Evolutionary conservation across 176 grass and related monocot genomes (phyloP), one percentile per base, ranked within the genome.

Genomic region (Carex littledalei): DNA sequence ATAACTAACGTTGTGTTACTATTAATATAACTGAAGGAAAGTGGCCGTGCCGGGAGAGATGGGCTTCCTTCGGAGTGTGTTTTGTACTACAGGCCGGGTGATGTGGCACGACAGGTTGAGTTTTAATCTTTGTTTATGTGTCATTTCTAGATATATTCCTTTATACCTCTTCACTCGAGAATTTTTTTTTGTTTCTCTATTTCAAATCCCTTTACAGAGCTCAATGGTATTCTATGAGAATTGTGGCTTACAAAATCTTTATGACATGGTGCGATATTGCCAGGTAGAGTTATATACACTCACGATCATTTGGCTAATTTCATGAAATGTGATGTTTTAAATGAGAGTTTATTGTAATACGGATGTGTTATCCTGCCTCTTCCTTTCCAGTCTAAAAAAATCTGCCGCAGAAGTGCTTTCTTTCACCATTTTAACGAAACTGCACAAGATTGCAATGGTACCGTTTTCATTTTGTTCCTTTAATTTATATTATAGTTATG

Each of bases 171-270:
- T 89, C 29, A 80, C 5, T 70, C 16, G 35, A 76, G 1, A 29
- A 74, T 89, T 84, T 61, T 37, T 53, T 67, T 55, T 41, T 59
- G 14, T 53, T 20, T 43, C 86, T 78, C 39, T 45, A 45, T 71
- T 45, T 29, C 45, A 35, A 88, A 1, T 86, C 84, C 79, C 86
- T 75, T 75, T 80, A 73, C 90, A 97, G 92, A 94, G 92, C 88
- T 93, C 92, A 55, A 98, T 98, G 92, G 89, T 98, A 9, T 98
- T 98, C 88, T 94, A 98, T 39, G 92, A 98, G 90, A 94, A 94
- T 64, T 94, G 91, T 67, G 92, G 92, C 8, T 89, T 98, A 77
- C 89, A 98, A 87, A 98, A 98, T 91, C 87, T 98, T 56, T 98
- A 94, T 98, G 95, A 91, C 73, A 98, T 91, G 16, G 95, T 93